These are phyloP conservation scores for Gynochthodes officinalis DNA, from an alignment of 257 asterid genomes.

Conservation along the genomic window DNA sequence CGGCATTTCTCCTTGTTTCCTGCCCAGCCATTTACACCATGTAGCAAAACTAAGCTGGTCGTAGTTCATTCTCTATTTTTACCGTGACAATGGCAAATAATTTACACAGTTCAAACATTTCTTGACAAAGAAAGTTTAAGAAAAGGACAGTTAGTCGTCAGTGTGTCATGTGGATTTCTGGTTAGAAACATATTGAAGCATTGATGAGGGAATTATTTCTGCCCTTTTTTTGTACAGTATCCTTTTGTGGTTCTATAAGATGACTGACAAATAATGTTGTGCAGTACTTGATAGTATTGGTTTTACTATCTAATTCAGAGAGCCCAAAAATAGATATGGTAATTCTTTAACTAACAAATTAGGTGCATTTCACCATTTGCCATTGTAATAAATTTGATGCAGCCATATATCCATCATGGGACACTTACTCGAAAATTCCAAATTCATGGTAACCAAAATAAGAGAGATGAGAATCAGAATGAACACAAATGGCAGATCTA, in stretches of 20 bases:
- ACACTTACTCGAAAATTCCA: not conserved
- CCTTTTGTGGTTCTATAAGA: no score
- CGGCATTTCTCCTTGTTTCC: not conserved
- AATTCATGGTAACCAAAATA: not conserved
- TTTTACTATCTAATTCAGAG: not conserved
- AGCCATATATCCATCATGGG: not conserved
- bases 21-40: not conserved
- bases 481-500: not conserved
- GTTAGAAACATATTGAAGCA: no score
- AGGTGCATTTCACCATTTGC: conserved; percentile 6
- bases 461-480: not conserved
- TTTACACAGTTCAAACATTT: no score
- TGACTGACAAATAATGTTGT: no score
- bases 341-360: conserved; percentile 9
- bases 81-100: no score
- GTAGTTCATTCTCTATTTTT: not conserved
- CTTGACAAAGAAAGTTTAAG: no score
- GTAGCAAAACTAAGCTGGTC: not conserved
- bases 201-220: no score
- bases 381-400: no score
- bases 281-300: not conserved
- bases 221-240: no score
- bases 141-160: no score
- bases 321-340: not conserved
- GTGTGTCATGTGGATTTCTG: no score